phyloP scores from a whole-genome alignment of 306 rosid species.

The Crotalaria pallida region DNA sequence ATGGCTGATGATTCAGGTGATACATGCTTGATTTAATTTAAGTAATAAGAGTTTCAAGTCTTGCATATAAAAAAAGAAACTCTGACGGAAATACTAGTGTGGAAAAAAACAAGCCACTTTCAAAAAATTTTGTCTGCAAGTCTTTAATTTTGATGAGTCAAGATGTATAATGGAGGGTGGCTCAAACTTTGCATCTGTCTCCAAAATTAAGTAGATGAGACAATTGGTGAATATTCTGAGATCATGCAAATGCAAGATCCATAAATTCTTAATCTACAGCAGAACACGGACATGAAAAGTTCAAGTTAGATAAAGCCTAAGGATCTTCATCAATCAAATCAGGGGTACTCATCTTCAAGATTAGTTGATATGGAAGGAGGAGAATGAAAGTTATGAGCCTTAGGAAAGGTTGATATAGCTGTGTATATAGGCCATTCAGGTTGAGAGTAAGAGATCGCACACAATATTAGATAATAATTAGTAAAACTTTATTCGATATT shows the following conservation, averaged over 20 bases:
- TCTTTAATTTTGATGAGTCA: slow-evolving; percentile 3
- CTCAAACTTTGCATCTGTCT: slow-evolving; percentile 24
- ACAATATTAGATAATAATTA: too few species aligned
- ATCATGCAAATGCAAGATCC: slow-evolving; percentile 24
- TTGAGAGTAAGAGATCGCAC: not conserved
- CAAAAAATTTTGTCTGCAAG: too few species aligned
- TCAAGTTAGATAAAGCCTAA: not conserved
- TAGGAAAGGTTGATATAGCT: not conserved
- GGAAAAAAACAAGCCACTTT: not conserved
- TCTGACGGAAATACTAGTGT: too few species aligned
- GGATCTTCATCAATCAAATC: slow-evolving; percentile 28
- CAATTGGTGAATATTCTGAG: slow-evolving; percentile 25
- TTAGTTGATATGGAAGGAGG: not conserved
- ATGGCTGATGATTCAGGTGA: too few species aligned
- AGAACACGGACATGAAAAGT: not conserved
- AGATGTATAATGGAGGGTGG: not conserved
- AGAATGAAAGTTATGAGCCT: slow-evolving; percentile 8
- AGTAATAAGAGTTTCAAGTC: too few species aligned
- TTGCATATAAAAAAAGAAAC: too few species aligned
- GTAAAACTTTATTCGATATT: too few species aligned
- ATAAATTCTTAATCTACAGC: slow-evolving; percentile 14
- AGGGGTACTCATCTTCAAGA: slow-evolving; percentile 19
- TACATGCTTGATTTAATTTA: too few species aligned
- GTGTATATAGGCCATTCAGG: not conserved
- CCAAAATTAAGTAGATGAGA: slow-evolving; percentile 29